phyloP scores from a whole-genome alignment of 208 protist genomes.

The Trypanosoma mega region DNA sequence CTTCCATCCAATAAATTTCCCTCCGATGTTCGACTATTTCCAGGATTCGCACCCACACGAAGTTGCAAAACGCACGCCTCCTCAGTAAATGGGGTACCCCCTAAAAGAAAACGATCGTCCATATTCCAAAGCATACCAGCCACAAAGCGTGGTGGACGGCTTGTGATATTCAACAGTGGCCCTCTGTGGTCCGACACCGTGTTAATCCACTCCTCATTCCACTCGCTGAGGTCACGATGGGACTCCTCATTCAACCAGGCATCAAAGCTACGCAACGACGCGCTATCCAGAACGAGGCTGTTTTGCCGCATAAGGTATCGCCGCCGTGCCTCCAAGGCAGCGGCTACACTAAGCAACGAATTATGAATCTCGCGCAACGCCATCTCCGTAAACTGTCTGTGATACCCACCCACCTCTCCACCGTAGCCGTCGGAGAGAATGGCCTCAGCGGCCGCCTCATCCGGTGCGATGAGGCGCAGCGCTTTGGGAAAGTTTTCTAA shows the following conservation, averaged over 20 bases:
- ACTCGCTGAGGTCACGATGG: slow-evolving; percentile 18
- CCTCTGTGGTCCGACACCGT: not conserved
- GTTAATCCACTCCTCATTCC: slow-evolving; percentile 14
- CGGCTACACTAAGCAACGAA: not conserved
- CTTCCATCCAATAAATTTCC: not conserved
- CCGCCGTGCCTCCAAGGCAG: slow-evolving; percentile 1
- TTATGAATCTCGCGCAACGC: slow-evolving; percentile 16
- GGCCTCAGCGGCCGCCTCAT: slow-evolving; percentile 15
- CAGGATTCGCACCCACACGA: not conserved
- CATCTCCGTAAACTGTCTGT: slow-evolving; percentile 29
- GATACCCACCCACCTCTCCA: slow-evolving; percentile 10
- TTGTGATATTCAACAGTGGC: slow-evolving; percentile 35
- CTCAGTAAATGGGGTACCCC: slow-evolving; percentile 61
- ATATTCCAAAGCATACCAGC: slow-evolving; percentile 64
- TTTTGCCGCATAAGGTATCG: slow-evolving; percentile 13
- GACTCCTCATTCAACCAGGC: slow-evolving; percentile 3
- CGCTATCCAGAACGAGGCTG: not conserved
- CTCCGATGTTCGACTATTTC: not conserved
- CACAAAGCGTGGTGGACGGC: slow-evolving; percentile 55
- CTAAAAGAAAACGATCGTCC: slow-evolving; percentile 57
- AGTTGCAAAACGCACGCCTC: slow-evolving; percentile 61
- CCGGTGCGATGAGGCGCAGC: slow-evolving; percentile 17
- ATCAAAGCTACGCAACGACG: not conserved
- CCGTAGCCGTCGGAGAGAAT: slow-evolving; percentile 1
- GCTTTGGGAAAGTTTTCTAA: slow-evolving; percentile 22